Evolutionary conservation across 2,329 filamentous ascomycete species (phyloP).

Genomic region (Chaetomiaceae sp.): DNA sequence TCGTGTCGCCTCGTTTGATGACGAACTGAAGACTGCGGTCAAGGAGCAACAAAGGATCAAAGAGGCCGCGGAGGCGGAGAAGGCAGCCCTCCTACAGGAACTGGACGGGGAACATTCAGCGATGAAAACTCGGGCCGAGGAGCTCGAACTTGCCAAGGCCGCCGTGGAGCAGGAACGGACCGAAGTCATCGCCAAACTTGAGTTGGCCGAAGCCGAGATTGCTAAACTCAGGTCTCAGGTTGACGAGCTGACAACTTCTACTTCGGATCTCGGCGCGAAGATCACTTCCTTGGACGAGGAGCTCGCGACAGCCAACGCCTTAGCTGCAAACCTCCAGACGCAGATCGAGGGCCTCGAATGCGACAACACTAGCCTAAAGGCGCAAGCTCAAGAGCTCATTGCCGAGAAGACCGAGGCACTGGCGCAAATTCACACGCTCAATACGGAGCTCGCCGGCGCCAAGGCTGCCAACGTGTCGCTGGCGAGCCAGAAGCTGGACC

Average conservation of each 20-base stretch:
- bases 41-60: conserved; percentile 22
- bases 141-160: conserved; percentile 26
- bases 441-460: conserved; percentile 23
- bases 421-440: conserved; percentile 20
- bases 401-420: conserved; percentile 15
- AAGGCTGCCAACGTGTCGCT: conserved; percentile 25
- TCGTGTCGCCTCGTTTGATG: conserved; percentile 13
- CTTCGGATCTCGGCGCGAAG: conserved; percentile 20
- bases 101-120: conserved; percentile 23
- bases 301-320: conserved; percentile 19
- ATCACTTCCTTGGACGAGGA: conserved; percentile 25
- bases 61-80: conserved; percentile 23
- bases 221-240: conserved; percentile 26
- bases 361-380: conserved; percentile 21
- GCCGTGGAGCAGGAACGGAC: conserved; percentile 25
- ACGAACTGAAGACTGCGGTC: conserved; percentile 17
- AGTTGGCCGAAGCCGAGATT: conserved; percentile 24
- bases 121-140: conserved; percentile 16
- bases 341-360: conserved; percentile 21
- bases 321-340: conserved; percentile 15
- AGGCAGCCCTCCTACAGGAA: conserved; percentile 17
- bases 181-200: conserved; percentile 22
- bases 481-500: conserved; percentile 24
- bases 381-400: conserved; percentile 18
- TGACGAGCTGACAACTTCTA: conserved; percentile 25